Percentiles rank a stretch among this genome's conserved stretches.
Evolutionary conservation across 2,329 filamentous ascomycete species (phyloP).

Genomic region (Cytospora mali): DNA sequence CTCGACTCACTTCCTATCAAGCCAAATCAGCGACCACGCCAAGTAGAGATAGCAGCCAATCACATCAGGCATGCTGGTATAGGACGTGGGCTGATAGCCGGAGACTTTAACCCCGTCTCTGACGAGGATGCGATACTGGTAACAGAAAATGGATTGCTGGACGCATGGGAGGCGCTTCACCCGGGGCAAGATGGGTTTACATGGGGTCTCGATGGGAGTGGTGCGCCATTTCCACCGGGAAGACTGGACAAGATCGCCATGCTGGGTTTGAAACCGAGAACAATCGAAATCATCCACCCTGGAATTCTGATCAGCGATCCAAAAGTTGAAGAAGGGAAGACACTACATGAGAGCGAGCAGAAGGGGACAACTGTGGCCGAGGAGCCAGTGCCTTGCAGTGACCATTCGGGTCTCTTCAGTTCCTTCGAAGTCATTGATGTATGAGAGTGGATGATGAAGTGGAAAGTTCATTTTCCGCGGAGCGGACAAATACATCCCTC

Average conservation of each 20-base stretch:
- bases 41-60: slow-evolving; percentile 35
- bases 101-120: slow-evolving; percentile 45
- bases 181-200: slow-evolving; percentile 39
- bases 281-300: background rate
- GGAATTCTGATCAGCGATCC: background rate
- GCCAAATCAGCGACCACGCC: slow-evolving; percentile 37
- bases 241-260: slow-evolving; percentile 43
- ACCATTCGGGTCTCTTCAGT: background rate
- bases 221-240: slow-evolving; percentile 36
- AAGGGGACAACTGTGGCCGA: background rate
- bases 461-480: no score
- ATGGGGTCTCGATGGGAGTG: slow-evolving; percentile 41
- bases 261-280: background rate
- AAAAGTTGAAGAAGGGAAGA: no score
- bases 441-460: no score
- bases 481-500: no score
- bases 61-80: slow-evolving; percentile 32
- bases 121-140: slow-evolving; percentile 39
- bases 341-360: background rate
- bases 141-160: slow-evolving; percentile 37
- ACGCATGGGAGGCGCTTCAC: slow-evolving; percentile 39
- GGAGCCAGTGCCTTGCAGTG: background rate
- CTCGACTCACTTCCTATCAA: slow-evolving; percentile 39
- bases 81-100: slow-evolving; percentile 40
- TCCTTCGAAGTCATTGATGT: no score